Percentiles rank a stretch among this genome's conserved stretches.
Conservation (phyloP, 1,284 basidiomycete genomes). For the Trichosporon coremiiforme region DNA sequence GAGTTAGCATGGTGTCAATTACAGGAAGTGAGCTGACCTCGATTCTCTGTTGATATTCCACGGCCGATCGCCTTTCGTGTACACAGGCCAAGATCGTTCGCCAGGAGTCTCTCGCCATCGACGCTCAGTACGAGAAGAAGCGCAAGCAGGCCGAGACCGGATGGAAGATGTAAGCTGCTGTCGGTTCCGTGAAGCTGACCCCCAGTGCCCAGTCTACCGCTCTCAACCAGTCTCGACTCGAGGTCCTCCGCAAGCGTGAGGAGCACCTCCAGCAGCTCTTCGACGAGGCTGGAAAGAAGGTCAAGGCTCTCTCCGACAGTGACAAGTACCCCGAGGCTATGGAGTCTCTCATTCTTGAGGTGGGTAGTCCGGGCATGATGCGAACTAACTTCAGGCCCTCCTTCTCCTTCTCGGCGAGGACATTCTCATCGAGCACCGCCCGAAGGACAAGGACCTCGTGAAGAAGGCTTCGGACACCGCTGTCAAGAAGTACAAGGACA, state of each 20-base stretch:
- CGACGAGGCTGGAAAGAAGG: slow-evolving; percentile 67
- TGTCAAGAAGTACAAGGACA: slow-evolving; percentile 49
- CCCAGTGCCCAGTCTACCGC: slow-evolving; percentile 88
- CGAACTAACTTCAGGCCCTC: slow-evolving; percentile 58
- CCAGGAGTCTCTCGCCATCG: slow-evolving; percentile 88
- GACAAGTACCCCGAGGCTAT: slow-evolving; percentile 75
- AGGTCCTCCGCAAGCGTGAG: slow-evolving; percentile 86
- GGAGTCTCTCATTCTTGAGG: slow-evolving; percentile 80
- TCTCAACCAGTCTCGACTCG: slow-evolving; percentile 93
- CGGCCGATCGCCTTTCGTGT: neutral
- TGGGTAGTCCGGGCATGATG: too few relatives aligned
- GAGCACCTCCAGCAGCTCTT: slow-evolving; percentile 91
- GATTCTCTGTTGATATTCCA: neutral
- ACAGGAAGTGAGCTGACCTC: neutral
- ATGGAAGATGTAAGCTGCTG: slow-evolving; percentile 88
- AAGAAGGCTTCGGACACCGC: slow-evolving; percentile 44
- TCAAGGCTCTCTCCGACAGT: slow-evolving; percentile 69
- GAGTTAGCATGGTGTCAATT: slow-evolving; percentile 4
- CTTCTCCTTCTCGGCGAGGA: slow-evolving; percentile 72
- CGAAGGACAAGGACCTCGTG: slow-evolving; percentile 49
- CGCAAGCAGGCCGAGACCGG: slow-evolving; percentile 85
- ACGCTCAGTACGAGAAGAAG: slow-evolving; percentile 90
- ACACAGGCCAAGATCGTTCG: slow-evolving; percentile 88
- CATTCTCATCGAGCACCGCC: slow-evolving; percentile 49
- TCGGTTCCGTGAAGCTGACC: neutral